Conservation (phyloP, 2,329 filamentous ascomycete genomes). For the Fonsecaea monophora region DNA sequence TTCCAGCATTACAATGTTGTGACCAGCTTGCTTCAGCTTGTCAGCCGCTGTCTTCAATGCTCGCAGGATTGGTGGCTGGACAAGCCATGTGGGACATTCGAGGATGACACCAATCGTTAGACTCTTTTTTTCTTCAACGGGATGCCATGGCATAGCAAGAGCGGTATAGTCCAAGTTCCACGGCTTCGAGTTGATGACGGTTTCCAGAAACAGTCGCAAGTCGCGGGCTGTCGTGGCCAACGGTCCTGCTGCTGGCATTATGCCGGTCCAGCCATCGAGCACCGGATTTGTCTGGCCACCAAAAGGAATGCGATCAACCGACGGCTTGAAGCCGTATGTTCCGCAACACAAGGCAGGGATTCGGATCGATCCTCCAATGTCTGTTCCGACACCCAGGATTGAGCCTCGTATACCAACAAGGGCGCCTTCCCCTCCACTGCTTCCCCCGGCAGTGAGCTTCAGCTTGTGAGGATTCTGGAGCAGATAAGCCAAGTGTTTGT, state of each 20-base stretch:
- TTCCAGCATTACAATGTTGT: constrained; percentile 57
- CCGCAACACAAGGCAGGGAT: constrained; percentile 59
- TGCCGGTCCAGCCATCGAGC: constrained; percentile 57
- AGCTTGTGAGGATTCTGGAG: constrained; percentile 66
- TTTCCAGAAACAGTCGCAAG: constrained; percentile 41
- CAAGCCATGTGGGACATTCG: constrained; percentile 48
- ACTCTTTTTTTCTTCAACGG: constrained; percentile 36
- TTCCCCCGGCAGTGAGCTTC: constrained; percentile 67
- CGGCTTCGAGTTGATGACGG: constrained; percentile 51
- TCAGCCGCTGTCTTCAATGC: constrained; percentile 49
- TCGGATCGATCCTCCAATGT: constrained; percentile 59
- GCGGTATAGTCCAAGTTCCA: constrained; percentile 56
- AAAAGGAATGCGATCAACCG: constrained; percentile 56
- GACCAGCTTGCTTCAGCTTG: constrained; percentile 44
- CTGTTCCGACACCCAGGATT: constrained; percentile 67
- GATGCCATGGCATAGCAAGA: constrained; percentile 58
- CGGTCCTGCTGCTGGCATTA: constrained; percentile 56
- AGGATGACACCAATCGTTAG: constrained; percentile 48
- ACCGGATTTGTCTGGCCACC: constrained; percentile 59
- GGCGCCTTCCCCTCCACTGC: constrained; percentile 69
- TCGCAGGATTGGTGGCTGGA: constrained; percentile 49
- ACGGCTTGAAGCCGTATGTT: constrained; percentile 60
- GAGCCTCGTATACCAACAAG: constrained; percentile 66
- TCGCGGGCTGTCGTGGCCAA: constrained; percentile 45
- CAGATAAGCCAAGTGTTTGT: neutral